These are phyloP conservation scores for Starmerella kuoi DNA, from an alignment of 805 yeast genomes.

Conservation along the genomic window DNA sequence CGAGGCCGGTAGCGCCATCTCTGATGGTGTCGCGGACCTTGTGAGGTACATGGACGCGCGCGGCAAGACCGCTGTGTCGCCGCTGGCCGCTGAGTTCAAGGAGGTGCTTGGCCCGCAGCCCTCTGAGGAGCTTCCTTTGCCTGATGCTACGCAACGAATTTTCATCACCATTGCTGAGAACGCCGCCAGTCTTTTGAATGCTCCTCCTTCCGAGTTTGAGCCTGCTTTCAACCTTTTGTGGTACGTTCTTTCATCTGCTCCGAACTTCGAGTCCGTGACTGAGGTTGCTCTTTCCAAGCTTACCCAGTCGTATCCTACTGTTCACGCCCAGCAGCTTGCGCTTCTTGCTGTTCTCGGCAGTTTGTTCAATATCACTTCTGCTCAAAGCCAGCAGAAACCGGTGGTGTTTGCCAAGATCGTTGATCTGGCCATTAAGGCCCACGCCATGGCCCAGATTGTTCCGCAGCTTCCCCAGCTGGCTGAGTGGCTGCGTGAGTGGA, in stretches of 20 bases:
- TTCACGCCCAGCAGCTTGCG: constrained; percentile 24
- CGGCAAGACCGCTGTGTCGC: constrained; percentile 20
- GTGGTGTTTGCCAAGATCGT: constrained; percentile 28
- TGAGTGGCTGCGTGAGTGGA: constrained; percentile 32
- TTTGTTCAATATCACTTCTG: constrained; percentile 31
- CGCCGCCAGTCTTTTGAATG: constrained; percentile 23
- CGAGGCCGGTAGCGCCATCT: constrained; percentile 27
- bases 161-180: constrained; percentile 27
- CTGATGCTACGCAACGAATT: constrained; percentile 18
- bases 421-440: constrained; percentile 28
- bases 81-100: constrained; percentile 24
- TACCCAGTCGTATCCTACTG: constrained; percentile 21
- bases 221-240: constrained; percentile 31
- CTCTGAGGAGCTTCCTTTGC: constrained; percentile 6
- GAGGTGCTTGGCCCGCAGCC: constrained; percentile 15
- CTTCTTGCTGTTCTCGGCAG: constrained; percentile 30
- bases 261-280: constrained; percentile 26
- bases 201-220: constrained; percentile 32
- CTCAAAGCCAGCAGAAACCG: constrained; percentile 24
- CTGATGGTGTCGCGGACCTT: constrained; percentile 29
- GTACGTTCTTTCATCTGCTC: constrained; percentile 28
- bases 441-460: constrained; percentile 27
- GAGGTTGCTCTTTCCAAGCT: constrained; percentile 27
- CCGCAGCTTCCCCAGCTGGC: constrained; percentile 31
- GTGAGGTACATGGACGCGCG: constrained; percentile 30